A percentile compares a stretch with the other conserved stretches of the same genome.
phyloP scores from a whole-genome alignment of 352 stramenopile species.

The Phytophthora pseudosyringae region DNA sequence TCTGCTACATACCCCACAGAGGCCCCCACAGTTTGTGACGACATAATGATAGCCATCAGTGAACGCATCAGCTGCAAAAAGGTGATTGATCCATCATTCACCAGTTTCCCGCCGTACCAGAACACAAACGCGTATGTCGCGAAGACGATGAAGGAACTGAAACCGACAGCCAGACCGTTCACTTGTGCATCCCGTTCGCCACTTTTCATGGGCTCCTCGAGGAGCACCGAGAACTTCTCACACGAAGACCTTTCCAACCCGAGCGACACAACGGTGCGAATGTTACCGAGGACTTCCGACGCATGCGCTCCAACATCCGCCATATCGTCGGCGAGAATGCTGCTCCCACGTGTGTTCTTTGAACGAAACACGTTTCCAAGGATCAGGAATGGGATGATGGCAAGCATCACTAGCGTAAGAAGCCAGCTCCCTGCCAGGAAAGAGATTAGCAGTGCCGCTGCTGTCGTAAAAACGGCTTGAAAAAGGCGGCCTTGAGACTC shows the following conservation, averaged over 20 bases:
- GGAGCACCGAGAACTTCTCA: conserved; percentile 25
- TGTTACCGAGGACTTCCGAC: conserved; percentile 50
- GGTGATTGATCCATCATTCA: conserved; percentile 40
- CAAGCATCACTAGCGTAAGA: conserved; percentile 61
- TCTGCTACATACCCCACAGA: conserved; percentile 38
- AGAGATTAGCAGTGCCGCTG: conserved; percentile 51
- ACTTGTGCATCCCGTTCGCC: conserved; percentile 32
- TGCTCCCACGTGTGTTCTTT: conserved; percentile 5
- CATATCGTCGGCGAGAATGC: conserved; percentile 31
- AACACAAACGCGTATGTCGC: conserved; percentile 57
- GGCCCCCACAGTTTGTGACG: conserved; percentile 40
- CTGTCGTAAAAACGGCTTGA: conserved; percentile 54
- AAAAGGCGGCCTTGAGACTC: conserved; percentile 53
- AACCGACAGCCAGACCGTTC: conserved; percentile 63
- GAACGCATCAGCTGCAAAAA: conserved; percentile 56
- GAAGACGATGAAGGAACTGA: conserved; percentile 59
- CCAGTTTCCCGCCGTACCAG: conserved; percentile 61
- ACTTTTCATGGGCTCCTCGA: conserved; percentile 26
- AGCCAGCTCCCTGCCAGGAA: conserved; percentile 59
- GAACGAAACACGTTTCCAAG: conserved; percentile 45
- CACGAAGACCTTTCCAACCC: conserved; percentile 22
- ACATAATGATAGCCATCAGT: conserved; percentile 64
- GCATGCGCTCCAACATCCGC: conserved; percentile 46
- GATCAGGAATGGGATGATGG: conserved; percentile 67
- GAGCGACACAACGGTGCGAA: conserved; percentile 49